Base-by-base conservation (phyloP, 2,329 filamentous ascomycete species). In the Colletotrichum sp. region DNA sequence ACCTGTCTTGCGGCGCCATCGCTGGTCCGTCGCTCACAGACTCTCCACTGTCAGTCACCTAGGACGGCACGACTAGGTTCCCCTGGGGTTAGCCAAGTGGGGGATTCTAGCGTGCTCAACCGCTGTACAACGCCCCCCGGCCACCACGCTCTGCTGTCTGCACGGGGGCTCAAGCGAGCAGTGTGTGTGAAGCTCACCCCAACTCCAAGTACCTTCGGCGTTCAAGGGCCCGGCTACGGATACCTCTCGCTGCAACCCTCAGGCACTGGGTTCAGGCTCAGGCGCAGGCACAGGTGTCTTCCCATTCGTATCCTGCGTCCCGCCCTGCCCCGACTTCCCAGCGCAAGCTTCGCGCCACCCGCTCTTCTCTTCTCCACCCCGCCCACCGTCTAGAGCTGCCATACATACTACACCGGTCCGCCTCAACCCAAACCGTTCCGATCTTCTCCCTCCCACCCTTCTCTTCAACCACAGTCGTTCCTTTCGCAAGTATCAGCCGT, bases 341-440 rank as follows among this genome's bases (percentile, higher is more conserved):
- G 69, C 28, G 67, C 71, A 66, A 76, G 71, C 71, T 69, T 74
- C 61, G 69, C 76, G 65, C 75, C 76, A 76, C 76, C 76, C 76
- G 69, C 66, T 76, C 73, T 71, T 72, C 60, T 73, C 67, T 75
- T 59, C 72, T 68, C 72, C 75, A 76, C 75, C 63, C 74, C 67
- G 68, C 68, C 74, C 66, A 71, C 71, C 74, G 67, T 75, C 74
- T 67, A 59, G 71, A 71, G 34, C 74, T 76, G 74, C 74, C 72
- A 77, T 76, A 76, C 76, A 76, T 77, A 77, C 74, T 52, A 75
- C 74, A 76, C 76, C 74, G 76, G 70, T 55, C 76, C 76, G 76
- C 76, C 76, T 77, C 73, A 65, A 70, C 70, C 70, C 68, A 76
- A 43, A n/a, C 74, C 61, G 72, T 52, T 32, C 60, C 69, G 69